Percentiles rank a stretch among this genome's conserved stretches.
Evolutionary conservation across 2,329 filamentous ascomycete genomes (phyloP).

Genomic region (Didymosphaeria variabile): DNA sequence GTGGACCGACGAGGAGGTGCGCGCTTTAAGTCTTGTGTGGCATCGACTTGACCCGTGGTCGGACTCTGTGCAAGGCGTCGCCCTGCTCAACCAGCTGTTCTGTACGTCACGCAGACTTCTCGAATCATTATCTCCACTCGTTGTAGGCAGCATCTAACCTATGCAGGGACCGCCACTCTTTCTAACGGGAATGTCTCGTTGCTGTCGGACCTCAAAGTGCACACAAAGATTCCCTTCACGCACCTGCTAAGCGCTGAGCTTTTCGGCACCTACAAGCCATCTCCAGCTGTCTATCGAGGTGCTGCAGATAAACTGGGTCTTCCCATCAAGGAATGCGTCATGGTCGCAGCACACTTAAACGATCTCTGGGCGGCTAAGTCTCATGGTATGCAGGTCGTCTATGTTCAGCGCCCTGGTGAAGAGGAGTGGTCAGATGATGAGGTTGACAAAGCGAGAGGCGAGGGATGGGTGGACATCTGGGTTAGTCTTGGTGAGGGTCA

Average conservation of each 20-base stretch:
- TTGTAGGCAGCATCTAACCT: slow-evolving; percentile 2
- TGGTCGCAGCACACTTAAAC: slow-evolving; percentile 79
- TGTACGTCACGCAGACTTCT: slow-evolving; percentile 28
- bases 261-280: slow-evolving; percentile 79
- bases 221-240: slow-evolving; percentile 69
- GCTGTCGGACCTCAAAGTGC: slow-evolving; percentile 69
- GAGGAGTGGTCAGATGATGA: slow-evolving; percentile 67
- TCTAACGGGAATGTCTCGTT: slow-evolving; percentile 77
- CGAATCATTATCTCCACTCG: too few species aligned
- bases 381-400: slow-evolving; percentile 74
- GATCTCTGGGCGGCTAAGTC: slow-evolving; percentile 73
- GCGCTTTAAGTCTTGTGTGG: slow-evolving; percentile 68
- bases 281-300: slow-evolving; percentile 72
- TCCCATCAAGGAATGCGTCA: slow-evolving; percentile 69
- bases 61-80: slow-evolving; percentile 69
- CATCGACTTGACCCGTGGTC: slow-evolving; percentile 76
- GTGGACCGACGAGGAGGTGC: slow-evolving; percentile 58
- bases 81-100: slow-evolving; percentile 61
- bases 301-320: slow-evolving; percentile 68
- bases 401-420: slow-evolving; percentile 74
- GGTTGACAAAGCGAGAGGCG: slow-evolving; percentile 61
- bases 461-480: slow-evolving; percentile 68
- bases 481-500: slow-evolving; percentile 55
- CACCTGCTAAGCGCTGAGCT: slow-evolving; percentile 72
- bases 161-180: slow-evolving; percentile 66